Evolutionary conservation across 352 stramenopile species (phyloP).

Genomic region (Phytophthora syringae): DNA sequence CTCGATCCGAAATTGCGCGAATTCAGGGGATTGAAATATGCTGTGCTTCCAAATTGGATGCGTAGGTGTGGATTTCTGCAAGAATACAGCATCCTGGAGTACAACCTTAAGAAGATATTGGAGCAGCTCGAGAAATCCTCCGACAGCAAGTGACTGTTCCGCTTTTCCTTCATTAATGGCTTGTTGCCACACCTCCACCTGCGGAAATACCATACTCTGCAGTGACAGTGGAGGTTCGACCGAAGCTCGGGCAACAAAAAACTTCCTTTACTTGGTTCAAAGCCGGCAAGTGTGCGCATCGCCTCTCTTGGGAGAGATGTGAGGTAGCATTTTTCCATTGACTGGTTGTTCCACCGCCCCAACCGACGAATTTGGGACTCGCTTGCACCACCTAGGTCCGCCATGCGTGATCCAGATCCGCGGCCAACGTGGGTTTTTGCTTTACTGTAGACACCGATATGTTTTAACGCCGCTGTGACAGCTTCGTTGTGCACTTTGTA

Average conservation of each 20-base stretch:
- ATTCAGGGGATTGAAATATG: neutral
- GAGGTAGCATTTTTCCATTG: slow-evolving; percentile 9
- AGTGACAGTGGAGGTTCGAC: neutral
- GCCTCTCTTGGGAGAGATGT: slow-evolving; percentile 6
- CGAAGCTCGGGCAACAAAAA: slow-evolving; percentile 2
- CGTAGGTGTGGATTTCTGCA: neutral
- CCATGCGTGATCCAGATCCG: neutral
- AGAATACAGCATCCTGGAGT: neutral
- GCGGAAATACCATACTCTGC: neutral
- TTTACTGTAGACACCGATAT: neutral
- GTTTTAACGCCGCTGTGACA: neutral
- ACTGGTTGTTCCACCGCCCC: slow-evolving; percentile 6
- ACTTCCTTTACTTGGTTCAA: neutral
- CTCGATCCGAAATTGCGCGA: neutral
- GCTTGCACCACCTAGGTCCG: slow-evolving; percentile 6
- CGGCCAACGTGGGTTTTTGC: slow-evolving; percentile 2
- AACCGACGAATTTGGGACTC: slow-evolving; percentile 10
- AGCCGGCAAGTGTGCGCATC: slow-evolving; percentile 15
- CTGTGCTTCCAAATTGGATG: neutral
- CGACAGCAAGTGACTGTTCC: neutral
- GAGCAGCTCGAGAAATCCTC: slow-evolving; percentile 1
- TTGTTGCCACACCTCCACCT: neutral
- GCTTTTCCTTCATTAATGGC: neutral
- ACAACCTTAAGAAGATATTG: neutral
- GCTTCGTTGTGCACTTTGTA: neutral